Percentiles rank a stretch among this genome's conserved stretches.
Evolutionary conservation across 345 rosid genomes (phyloP).

Genomic region (Brassica rapa): DNA sequence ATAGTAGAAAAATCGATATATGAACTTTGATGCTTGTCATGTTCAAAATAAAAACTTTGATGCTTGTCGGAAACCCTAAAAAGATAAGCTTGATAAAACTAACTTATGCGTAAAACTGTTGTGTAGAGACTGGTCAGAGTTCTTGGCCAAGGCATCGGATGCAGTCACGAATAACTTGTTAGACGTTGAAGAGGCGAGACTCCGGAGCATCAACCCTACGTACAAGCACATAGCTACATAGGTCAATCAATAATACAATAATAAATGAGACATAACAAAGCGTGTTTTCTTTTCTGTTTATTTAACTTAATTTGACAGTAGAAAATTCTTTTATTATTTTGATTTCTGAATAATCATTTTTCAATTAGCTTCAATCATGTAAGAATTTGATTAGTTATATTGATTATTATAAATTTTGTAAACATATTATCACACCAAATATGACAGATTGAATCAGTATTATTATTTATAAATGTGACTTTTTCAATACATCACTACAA

Average conservation of each 20-base stretch:
- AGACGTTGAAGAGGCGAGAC: slow-evolving; percentile 52
- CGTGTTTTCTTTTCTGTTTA: background rate
- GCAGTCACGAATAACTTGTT: slow-evolving; percentile 65
- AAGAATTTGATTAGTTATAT: slow-evolving; percentile 4
- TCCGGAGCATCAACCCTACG: slow-evolving; percentile 32
- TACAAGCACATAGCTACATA: slow-evolving; percentile 23
- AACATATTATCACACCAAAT: background rate
- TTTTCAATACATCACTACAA: background rate
- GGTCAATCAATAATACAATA: slow-evolving; percentile 8
- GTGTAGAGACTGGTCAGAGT: slow-evolving; percentile 82
- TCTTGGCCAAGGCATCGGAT: slow-evolving; percentile 61
- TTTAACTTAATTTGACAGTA: background rate
- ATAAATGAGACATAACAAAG: slow-evolving; percentile 1
- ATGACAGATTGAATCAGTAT: background rate
- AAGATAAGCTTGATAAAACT: background rate
- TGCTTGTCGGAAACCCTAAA: background rate
- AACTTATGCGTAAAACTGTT: background rate
- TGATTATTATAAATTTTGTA: background rate
- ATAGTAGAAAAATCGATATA: background rate
- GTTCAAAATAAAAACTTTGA: too few relatives aligned
- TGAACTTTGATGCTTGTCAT: background rate
- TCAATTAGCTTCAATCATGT: slow-evolving; percentile 2
- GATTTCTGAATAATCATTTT: slow-evolving; percentile 6
- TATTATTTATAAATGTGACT: background rate
- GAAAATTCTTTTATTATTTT: background rate